Evolutionary conservation across 495 filamentous ascomycete genomes (phyloP).

Genomic region (Podospora pseudopauciseta): DNA sequence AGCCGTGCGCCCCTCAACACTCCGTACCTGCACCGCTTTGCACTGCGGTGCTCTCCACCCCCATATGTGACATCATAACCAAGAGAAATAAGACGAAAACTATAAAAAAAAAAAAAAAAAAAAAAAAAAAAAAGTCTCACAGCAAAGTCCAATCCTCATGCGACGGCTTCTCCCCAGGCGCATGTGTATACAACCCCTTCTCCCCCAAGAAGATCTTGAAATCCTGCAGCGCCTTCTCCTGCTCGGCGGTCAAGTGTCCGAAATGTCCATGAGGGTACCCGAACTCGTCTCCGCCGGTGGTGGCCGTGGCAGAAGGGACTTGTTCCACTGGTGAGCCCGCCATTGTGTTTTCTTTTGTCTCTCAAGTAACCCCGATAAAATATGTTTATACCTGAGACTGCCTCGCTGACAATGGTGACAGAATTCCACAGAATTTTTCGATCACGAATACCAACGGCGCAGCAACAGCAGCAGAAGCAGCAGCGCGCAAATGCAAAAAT

Average conservation of each 20-base stretch:
- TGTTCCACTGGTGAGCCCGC: slow-evolving; percentile 17
- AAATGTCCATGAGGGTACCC: slow-evolving; percentile 65
- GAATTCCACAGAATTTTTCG: no score
- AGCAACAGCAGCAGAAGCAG: no score
- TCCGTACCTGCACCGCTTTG: not conserved
- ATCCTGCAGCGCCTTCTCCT: slow-evolving; percentile 58
- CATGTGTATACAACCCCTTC: slow-evolving; percentile 60
- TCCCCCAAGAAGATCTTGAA: slow-evolving; percentile 67
- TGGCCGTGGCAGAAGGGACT: slow-evolving; percentile 12
- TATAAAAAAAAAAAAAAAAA: not conserved
- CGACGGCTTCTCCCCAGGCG: slow-evolving; percentile 46
- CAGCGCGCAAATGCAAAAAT: no score
- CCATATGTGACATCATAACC: not conserved
- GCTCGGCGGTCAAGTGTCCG: slow-evolving; percentile 64
- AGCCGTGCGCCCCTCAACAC: not conserved
- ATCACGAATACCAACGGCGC: no score
- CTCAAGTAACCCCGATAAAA: not conserved
- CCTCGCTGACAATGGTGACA: no score
- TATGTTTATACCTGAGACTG: no score
- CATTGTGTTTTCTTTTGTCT: slow-evolving; percentile 1
- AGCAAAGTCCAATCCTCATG: slow-evolving; percentile 81
- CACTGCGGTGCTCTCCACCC: not conserved
- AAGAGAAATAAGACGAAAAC: not conserved
- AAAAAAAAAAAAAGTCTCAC: slow-evolving; percentile 44
- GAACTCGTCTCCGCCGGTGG: slow-evolving; percentile 39